A percentile compares a stretch with the other conserved stretches of the same genome.
Conservation (phyloP, 1,284 basidiomycete species). For the Polyporus tsugae region DNA sequence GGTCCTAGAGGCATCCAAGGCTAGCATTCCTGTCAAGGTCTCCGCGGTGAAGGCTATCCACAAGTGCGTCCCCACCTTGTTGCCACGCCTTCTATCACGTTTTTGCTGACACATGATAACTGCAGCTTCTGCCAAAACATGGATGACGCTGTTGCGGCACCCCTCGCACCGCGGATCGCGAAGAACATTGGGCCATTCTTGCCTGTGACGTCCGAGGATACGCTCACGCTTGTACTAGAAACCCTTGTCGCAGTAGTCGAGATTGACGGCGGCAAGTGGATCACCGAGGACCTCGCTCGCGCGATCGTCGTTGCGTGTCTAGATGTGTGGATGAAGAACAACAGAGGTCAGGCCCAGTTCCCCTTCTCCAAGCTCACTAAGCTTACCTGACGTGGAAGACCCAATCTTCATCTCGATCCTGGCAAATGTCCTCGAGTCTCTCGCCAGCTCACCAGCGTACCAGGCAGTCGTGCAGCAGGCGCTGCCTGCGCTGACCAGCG, state of each 20-base stretch:
- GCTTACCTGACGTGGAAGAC: conserved; percentile 58
- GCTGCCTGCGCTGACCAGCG: conserved; percentile 74
- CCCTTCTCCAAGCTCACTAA: background rate
- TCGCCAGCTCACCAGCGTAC: conserved; percentile 73
- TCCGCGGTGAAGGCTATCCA: conserved; percentile 93
- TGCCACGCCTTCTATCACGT: background rate
- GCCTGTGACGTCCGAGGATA: conserved; percentile 83
- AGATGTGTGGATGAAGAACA: conserved; percentile 86
- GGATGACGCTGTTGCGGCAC: conserved; percentile 64
- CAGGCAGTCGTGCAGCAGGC: conserved; percentile 77
- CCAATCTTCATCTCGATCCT: conserved; percentile 90
- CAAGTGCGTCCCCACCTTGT: conserved; percentile 63
- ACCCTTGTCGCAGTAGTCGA: conserved; percentile 82
- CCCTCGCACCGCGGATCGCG: conserved; percentile 81
- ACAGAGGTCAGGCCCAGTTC: conserved; percentile 63
- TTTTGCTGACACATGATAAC: conserved; percentile 2
- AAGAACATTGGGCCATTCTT: conserved; percentile 88
- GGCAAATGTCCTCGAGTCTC: conserved; percentile 80
- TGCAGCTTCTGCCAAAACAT: conserved; percentile 73
- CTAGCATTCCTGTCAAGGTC: conserved; percentile 88
- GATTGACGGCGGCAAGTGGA: conserved; percentile 76
- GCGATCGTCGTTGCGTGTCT: conserved; percentile 73
- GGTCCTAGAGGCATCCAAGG: conserved; percentile 79
- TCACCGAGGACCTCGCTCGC: conserved; percentile 68
- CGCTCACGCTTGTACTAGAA: conserved; percentile 91